A percentile compares a stretch with the other conserved stretches of the same genome.
Conservation (phyloP, 163 green algal species). For the Scenedesmus sp. region DNA sequence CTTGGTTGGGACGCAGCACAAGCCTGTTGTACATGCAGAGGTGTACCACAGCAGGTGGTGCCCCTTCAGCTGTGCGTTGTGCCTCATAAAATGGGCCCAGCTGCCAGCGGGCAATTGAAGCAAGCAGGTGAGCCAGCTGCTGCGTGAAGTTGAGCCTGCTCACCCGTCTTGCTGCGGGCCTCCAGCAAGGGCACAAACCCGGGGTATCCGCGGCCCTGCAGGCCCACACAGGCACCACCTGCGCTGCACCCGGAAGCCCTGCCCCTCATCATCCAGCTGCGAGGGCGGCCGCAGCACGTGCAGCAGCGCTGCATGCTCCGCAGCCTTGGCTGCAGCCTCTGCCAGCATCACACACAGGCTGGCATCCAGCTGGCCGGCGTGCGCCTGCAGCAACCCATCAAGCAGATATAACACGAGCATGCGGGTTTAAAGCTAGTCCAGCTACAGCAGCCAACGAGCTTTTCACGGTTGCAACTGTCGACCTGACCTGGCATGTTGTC, state of each 20-base stretch:
- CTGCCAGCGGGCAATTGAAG: background rate
- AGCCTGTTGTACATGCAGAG: background rate
- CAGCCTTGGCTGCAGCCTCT: conserved; percentile 62
- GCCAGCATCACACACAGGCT: conserved; percentile 60
- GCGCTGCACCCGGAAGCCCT: background rate
- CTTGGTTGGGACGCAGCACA: background rate
- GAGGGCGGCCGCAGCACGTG: conserved; percentile 26
- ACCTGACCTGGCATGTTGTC: background rate
- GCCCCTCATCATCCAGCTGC: conserved; percentile 10
- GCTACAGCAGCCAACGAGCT: background rate
- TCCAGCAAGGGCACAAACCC: conserved; percentile 62
- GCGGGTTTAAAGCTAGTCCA: background rate
- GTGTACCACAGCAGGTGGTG: background rate
- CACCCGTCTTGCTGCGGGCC: conserved; percentile 59
- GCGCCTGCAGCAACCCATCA: background rate
- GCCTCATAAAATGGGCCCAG: no score
- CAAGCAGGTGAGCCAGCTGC: background rate
- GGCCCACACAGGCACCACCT: background rate
- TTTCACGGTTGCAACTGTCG: no score
- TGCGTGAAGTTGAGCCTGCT: background rate
- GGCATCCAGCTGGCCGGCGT: background rate
- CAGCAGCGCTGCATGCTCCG: conserved; percentile 71
- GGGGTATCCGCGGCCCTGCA: conserved; percentile 51
- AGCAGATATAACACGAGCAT: background rate
- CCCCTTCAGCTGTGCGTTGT: no score